Base-by-base conservation (phyloP, 148 eudicot genomes). In the Oxyria digyna region DNA sequence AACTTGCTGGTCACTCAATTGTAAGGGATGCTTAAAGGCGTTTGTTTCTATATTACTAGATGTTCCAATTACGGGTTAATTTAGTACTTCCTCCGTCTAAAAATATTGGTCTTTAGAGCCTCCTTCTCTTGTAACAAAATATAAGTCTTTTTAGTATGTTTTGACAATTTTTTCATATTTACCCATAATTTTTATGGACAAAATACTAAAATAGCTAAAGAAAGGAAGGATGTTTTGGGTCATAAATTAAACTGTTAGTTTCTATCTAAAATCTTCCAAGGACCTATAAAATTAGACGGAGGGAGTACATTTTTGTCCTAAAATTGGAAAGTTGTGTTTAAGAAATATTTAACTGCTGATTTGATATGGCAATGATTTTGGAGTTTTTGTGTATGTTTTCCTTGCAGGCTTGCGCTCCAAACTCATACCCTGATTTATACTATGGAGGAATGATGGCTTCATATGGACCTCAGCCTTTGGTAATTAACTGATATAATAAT, bases 361-460 rank as follows among this genome's bases (percentile, higher is more conserved):
- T 27, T 27, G n/a, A 27, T 29, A 13, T 14, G 13, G 33, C 23
- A 12, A 54, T 27, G 20, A 29, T 29, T 55, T 59, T 59, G 38
- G 31, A 59, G 49, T 67, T 4, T 31, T 67, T 67, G 23, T 42
- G 23, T 48, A 46, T 27, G 62, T 67, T 64, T 64, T 50, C 20
- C 66, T 55, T 68, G 76, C 87, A 94, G 99, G 95, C 88, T 62
- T 90, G 89, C 71, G 84, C 88, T 26, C 38, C 97, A 52, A 81
- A 76, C 74, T 90, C 96, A 43, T 93, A 85, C 78, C 78, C 74
- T 40, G 90, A 84, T 82, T 74, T 89, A 75, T 89, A 83, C 70
- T 93, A 89, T 74, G 89, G 91, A 26, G 88, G 96, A 68, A 78
- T 93, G 85, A 82, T 90, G 92, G 78, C 88, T 73, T 83, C 90